Evolutionary conservation across 2,329 filamentous ascomycete genomes (phyloP).

Genomic region (Clonostachys chloroleuca): DNA sequence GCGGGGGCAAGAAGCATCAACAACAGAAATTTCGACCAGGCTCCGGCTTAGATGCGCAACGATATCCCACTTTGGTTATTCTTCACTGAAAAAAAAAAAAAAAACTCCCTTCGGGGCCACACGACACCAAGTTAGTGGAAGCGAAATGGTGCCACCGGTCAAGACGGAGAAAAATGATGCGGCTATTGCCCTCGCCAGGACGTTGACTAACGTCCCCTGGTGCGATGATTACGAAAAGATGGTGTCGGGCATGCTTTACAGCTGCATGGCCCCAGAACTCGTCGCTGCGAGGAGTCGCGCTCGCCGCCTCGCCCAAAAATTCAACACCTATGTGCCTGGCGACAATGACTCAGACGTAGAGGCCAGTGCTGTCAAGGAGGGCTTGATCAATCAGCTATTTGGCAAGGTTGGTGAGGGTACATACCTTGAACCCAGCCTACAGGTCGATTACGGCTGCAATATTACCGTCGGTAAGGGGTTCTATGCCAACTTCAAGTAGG

Average conservation of each 20-base stretch:
- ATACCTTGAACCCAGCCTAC: constrained; percentile 53
- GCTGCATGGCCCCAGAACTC: constrained; percentile 42
- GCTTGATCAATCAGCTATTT: constrained; percentile 40
- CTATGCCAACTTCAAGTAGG: constrained; percentile 46
- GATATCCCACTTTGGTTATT: too few species aligned
- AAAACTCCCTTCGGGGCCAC: too few species aligned
- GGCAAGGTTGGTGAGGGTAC: constrained; percentile 42
- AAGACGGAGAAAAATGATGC: constrained; percentile 27
- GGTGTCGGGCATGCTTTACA: constrained; percentile 59
- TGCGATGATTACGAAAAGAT: constrained; percentile 61
- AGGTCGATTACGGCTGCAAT: constrained; percentile 59
- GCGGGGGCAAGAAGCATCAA: too few species aligned
- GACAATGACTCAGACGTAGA: constrained; percentile 32
- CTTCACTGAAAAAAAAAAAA: too few species aligned
- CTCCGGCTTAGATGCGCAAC: too few species aligned
- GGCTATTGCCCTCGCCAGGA: constrained; percentile 38
- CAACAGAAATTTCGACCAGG: too few species aligned
- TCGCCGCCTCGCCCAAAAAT: constrained; percentile 50
- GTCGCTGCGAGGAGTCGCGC: constrained; percentile 46
- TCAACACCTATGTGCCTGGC: constrained; percentile 49
- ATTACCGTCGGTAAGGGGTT: constrained; percentile 51
- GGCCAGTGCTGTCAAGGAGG: constrained; percentile 27
- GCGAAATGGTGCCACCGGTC: not conserved
- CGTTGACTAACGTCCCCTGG: constrained; percentile 46
- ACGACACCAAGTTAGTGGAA: too few species aligned